Evolutionary conservation across 495 filamentous ascomycete genomes (phyloP), one percentile per base, ranked within the genome.

Genomic region (Bombardia bombarda): DNA sequence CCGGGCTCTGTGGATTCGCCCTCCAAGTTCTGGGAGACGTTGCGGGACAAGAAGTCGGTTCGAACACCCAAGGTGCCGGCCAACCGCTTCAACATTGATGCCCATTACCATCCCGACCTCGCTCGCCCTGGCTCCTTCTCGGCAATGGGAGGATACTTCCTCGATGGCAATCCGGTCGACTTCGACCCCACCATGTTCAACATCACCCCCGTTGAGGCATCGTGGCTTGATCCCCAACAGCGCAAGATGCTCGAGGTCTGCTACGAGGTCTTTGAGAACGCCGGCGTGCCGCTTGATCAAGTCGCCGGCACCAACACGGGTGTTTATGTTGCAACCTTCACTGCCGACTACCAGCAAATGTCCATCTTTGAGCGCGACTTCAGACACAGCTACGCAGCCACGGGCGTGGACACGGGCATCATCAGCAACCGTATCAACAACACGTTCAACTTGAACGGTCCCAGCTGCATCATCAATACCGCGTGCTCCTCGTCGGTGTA

Each of bases 221-320:
- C 12, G 9, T 16, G 9, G 19, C 14, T 13, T 7, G 18, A 38
- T 19, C 35, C 20, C 9, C 18, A 9, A 21, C 20, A 23, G 32
- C 18, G 35, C 20, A 46, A 51, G 38, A 49, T 12, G 38, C 46
- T 23, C 2, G 52, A 83, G 26, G 86, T 82, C 38, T 83, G 82
- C 1, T 90, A 88, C 50, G 86, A 89, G 45, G 86, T 85, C 1
- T 68, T 92, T 2, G 86, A 92, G 56, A 84, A 83, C 69, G 80
- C 47, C 1, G 86, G 86, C 0, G 78, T 86, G 46, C 73, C 80
- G 25, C 84, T 85, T 0, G 78, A 83, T 2, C 24, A 26, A 26
- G 10, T 26, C 24, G 31, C 31, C 31, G 45, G 40, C 9, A 20
- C 38, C 30, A 24, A 34, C 31, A 47, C 40, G 1, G 38, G 19